phyloP scores from a whole-genome alignment of 345 rosid species.

The Eutrema japonicum region DNA sequence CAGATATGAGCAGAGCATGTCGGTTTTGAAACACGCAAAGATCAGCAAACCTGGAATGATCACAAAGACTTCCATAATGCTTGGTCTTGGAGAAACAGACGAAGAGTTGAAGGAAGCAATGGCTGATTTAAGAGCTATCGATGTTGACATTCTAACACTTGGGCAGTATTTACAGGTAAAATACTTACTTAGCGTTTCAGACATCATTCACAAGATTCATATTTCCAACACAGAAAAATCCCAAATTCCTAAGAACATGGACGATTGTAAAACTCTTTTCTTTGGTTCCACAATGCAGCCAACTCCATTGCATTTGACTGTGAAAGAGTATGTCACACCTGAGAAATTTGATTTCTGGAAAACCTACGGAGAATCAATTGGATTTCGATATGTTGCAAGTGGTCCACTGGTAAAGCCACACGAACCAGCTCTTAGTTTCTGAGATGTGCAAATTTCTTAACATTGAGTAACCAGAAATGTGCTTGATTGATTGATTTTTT shows the following conservation, averaged over 20 bases:
- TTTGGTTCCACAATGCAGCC: slow-evolving; percentile 63
- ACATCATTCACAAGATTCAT: not conserved
- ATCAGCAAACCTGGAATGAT: slow-evolving; percentile 77
- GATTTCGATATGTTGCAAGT: slow-evolving; percentile 95
- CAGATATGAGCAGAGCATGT: slow-evolving; percentile 96
- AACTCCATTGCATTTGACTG: slow-evolving; percentile 91
- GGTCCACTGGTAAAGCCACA: slow-evolving; percentile 82
- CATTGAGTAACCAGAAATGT: slow-evolving; percentile 16
- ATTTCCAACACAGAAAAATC: slow-evolving; percentile 9
- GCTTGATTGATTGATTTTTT: slow-evolving; percentile 6
- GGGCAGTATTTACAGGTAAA: slow-evolving; percentile 97
- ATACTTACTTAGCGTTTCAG: not conserved
- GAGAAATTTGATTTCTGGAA: slow-evolving; percentile 96
- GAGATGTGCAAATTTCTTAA: not conserved
- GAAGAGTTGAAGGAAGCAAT: slow-evolving; percentile 82
- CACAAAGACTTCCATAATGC: slow-evolving; percentile 96
- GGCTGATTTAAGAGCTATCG: slow-evolving; percentile 89
- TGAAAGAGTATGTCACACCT: slow-evolving; percentile 91
- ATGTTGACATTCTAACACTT: slow-evolving; percentile 89
- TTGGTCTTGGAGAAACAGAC: slow-evolving; percentile 97
- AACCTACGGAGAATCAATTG: slow-evolving; percentile 91
- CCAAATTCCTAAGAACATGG: not conserved
- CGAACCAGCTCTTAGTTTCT: slow-evolving; percentile 13
- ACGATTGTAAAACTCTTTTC: not conserved
- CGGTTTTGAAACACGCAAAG: slow-evolving; percentile 88